A percentile compares a stretch with the other conserved stretches of the same genome.
Evolutionary conservation across 345 rosid species (phyloP).

Genomic region (Populus pruinosa): DNA sequence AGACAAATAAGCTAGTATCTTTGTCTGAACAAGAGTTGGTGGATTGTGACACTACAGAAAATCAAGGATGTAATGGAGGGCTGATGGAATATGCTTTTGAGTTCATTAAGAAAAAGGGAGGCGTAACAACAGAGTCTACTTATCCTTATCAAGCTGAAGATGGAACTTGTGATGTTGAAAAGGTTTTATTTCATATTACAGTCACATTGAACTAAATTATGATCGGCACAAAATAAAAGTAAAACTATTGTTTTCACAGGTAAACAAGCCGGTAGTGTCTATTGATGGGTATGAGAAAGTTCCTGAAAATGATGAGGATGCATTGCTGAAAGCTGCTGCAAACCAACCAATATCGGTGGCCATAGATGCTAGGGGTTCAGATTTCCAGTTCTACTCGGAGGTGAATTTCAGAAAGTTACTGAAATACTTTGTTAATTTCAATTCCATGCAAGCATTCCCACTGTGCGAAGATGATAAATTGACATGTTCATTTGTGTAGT

Average conservation of each 20-base stretch:
- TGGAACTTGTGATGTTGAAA: slow-evolving; percentile 40
- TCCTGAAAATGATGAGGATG: slow-evolving; percentile 43
- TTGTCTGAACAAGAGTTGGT: slow-evolving; percentile 66
- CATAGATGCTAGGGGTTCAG: slow-evolving; percentile 66
- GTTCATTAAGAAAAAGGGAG: slow-evolving; percentile 46
- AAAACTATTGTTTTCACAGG: slow-evolving; percentile 19
- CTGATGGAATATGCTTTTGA: slow-evolving; percentile 69
- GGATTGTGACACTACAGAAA: slow-evolving; percentile 40
- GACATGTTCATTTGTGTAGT: neutral
- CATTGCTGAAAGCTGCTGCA: slow-evolving; percentile 46
- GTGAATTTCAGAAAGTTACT: slow-evolving; percentile 18
- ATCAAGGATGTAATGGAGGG: slow-evolving; percentile 57
- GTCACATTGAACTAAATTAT: neutral
- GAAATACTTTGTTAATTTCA: neutral
- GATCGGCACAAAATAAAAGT: neutral
- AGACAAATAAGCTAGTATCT: slow-evolving; percentile 24
- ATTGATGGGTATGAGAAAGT: slow-evolving; percentile 45
- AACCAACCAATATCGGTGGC: slow-evolving; percentile 70
- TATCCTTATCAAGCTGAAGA: slow-evolving; percentile 55
- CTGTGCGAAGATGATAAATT: neutral
- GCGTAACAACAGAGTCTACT: slow-evolving; percentile 47
- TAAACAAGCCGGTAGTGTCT: slow-evolving; percentile 21
- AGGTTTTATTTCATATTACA: slow-evolving; percentile 14
- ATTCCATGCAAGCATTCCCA: neutral
- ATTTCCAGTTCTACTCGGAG: slow-evolving; percentile 84